phyloP scores from a whole-genome alignment of 352 stramenopile species.

The Globisporangium ultimum region DNA sequence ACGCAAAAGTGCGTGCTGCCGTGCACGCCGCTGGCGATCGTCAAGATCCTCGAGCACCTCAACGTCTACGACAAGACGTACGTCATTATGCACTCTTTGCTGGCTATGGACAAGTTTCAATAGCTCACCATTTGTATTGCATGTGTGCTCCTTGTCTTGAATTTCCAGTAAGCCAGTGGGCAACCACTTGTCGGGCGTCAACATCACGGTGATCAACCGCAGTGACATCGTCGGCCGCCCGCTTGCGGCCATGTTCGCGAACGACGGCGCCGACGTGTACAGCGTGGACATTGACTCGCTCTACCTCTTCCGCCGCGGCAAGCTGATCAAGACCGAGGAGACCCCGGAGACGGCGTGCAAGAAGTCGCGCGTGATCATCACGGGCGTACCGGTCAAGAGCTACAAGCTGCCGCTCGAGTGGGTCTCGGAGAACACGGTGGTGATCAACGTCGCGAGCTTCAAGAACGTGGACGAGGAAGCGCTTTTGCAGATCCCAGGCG shows the following conservation, averaged over 20 bases:
- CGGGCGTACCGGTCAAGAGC: slow-evolving; percentile 90
- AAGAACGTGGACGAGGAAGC: slow-evolving; percentile 94
- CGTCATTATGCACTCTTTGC: background rate
- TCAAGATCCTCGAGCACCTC: slow-evolving; percentile 94
- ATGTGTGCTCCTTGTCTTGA: slow-evolving; percentile 1
- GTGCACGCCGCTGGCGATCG: slow-evolving; percentile 95
- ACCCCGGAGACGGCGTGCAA: slow-evolving; percentile 86
- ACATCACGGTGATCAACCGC: slow-evolving; percentile 96
- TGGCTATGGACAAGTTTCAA: too few species aligned
- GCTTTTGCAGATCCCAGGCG: slow-evolving; percentile 87
- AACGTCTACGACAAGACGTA: slow-evolving; percentile 79
- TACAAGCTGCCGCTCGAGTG: slow-evolving; percentile 93
- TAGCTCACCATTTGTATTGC: background rate
- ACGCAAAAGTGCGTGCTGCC: slow-evolving; percentile 96
- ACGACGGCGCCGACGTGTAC: slow-evolving; percentile 94
- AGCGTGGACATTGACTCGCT: slow-evolving; percentile 96
- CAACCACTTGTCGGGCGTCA: slow-evolving; percentile 77
- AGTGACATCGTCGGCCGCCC: slow-evolving; percentile 96
- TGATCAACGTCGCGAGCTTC: slow-evolving; percentile 96
- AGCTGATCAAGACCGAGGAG: slow-evolving; percentile 83
- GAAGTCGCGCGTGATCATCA: slow-evolving; percentile 93
- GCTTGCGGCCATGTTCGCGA: slow-evolving; percentile 94
- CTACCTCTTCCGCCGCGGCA: slow-evolving; percentile 91
- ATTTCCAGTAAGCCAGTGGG: slow-evolving; percentile 30
- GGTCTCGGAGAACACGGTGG: slow-evolving; percentile 89